Base-by-base conservation (phyloP, 2,329 filamentous ascomycete genomes). In the Monosporascus sp. region DNA sequence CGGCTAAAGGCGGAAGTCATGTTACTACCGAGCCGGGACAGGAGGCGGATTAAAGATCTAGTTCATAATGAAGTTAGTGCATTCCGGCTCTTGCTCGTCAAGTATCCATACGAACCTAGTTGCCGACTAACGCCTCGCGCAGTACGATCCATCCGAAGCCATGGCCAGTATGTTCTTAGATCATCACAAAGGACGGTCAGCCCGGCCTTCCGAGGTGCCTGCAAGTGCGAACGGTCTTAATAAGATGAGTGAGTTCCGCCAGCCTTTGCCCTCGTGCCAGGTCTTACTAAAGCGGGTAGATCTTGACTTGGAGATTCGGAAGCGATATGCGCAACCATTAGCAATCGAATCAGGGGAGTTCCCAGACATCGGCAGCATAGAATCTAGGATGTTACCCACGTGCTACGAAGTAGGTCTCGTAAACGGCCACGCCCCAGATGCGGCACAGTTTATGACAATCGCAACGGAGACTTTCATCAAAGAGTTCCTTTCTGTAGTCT, bases 221-320 rank as follows among this genome's bases (percentile, higher is more conserved):
- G 79, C 85, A 27, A 85, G 84, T 64, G 86, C 86, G 24, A 86
- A 84, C 27, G 87, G 87, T 20, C 78, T 93, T 46, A 91, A 89
- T 60, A 90, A 84, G 60, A 86, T 93, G 77, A 95, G 87, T 90
- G 76, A 67, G 85, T 72, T 14, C 44, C 45, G 22, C 49, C 44
- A 31, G 22, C 49, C 49, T 51, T 58, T 27, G 41, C n/a, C 37
- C 11, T 24, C 24, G n/a, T 42, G 41, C 38, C 44, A 17, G 9
- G 17, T 18, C 39, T 9, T 51, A 67, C 59, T 48, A 44, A 44
- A 55, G 18, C 18, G 39, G 14, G 11, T 38, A 86, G 83, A 86
- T 61, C 80, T 83, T 69, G 84, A 87, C 56, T 67, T 86, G 18
- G 85, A 88, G 58, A 86, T 87, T 55, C 76, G 81, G 55, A 87